Evolutionary conservation across 257 asterid genomes (phyloP).

Genomic region (Gardenia jasminoides): DNA sequence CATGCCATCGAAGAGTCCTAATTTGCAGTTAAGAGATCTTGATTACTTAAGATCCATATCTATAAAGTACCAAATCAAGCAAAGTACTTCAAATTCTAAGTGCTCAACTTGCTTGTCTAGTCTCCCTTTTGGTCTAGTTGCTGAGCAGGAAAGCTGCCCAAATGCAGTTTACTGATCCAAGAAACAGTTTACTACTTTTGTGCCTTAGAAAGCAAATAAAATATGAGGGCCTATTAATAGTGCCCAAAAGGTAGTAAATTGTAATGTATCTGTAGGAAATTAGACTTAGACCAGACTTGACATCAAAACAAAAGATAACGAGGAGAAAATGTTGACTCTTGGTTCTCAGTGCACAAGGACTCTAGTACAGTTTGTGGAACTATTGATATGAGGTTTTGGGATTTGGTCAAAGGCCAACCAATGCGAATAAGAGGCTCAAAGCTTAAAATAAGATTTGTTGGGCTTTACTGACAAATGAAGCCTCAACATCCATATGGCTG

Average conservation of each 20-base stretch:
- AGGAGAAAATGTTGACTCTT: not conserved
- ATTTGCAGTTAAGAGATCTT: not conserved
- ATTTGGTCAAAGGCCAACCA: no score
- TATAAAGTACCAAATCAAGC: constrained; percentile 9
- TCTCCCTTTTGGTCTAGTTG: not conserved
- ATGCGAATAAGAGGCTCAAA: no score
- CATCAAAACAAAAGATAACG: not conserved
- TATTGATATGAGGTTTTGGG: no score
- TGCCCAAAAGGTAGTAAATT: no score
- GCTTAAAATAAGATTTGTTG: no score
- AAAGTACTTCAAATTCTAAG: not conserved
- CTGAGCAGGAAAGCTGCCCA: not conserved
- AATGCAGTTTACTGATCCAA: not conserved
- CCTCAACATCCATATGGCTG: no score
- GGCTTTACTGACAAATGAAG: no score
- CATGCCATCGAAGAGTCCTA: constrained; percentile 9
- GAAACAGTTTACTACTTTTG: not conserved
- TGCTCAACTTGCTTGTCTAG: not conserved
- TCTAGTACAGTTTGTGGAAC: no score
- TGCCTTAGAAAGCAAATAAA: not conserved
- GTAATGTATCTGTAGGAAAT: no score
- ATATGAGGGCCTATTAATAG: not conserved
- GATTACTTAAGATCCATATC: not conserved
- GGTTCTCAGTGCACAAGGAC: no score
- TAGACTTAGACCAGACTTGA: no score